Base-by-base conservation (phyloP, 192 early-diverging fungal genomes). In the Jimgerdemannia flammicorona region DNA sequence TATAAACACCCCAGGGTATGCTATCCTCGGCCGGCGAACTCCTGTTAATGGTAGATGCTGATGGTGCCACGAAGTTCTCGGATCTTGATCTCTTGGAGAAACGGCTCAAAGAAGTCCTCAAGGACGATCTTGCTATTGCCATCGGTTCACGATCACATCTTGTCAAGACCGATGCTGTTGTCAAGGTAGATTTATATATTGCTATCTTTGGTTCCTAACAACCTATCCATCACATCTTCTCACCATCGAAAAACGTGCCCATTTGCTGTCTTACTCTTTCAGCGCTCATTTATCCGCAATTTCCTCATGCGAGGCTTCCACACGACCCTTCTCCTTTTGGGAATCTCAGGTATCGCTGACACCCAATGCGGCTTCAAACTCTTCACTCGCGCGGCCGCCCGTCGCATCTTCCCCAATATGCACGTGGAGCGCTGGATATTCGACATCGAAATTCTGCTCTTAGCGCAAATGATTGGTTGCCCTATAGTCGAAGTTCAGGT, bases 361-460 rank as follows among this genome's bases (percentile, higher is more conserved):
- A 99, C 97, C 10, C 97, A 99, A 79, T 99, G 97, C 80, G 97
- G 97, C 4, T 99, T 99, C 88, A 99, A 99, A 79, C 84, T 99
- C 40, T 91, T 98, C 72, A 93, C 93, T 0, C 90, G 97, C 18
- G 77, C 81, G 29, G 88, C 95, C 0, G 95, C 93, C 1, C 85
- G 85, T 64, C 76, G 79, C 43, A 92, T 99, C 54, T 95, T 96
- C 74, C 88, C 92, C 20, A 90, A 90, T 77, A 95, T 98, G 93
- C 97, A 99, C 71, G 95, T 95, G 3, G 94, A 97, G 77, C 87
- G 97, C 39, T 99, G 96, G 92, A 97, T 99, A 79, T 99, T 99
- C 85, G 97, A 99, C 80, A 95, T 99, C 70, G 97, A 99, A 82
- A 83, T 96, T 68, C 82, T 99, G 63, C 85, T 99, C 78, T 86